phyloP scores from a whole-genome alignment of 345 rosid genomes.

The Eucalyptus regnans region DNA sequence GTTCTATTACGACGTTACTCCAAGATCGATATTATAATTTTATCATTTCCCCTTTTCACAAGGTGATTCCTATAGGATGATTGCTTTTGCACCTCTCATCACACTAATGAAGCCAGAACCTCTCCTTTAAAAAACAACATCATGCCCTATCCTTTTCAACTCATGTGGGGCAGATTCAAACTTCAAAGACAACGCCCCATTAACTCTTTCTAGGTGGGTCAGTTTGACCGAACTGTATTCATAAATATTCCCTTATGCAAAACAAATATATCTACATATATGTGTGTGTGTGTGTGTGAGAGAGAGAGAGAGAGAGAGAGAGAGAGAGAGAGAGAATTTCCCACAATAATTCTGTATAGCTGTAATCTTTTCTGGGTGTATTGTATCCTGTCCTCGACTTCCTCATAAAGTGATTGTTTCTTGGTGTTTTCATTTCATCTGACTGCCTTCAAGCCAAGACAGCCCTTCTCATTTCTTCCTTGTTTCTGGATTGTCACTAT shows the following conservation, averaged over 20 bases:
- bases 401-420: neutral
- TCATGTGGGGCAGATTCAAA: neutral
- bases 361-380: neutral
- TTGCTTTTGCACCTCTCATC: neutral
- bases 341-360: slow-evolving; percentile 6
- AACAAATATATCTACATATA: neutral
- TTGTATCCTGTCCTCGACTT: no score
- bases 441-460: neutral
- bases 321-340: neutral
- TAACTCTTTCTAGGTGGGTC: slow-evolving; percentile 10
- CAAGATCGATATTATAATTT: neutral
- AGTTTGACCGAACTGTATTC: slow-evolving; percentile 20
- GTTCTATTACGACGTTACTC: neutral
- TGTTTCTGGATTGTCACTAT: neutral
- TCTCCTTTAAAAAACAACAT: neutral
- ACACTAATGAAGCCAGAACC: neutral
- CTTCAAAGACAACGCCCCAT: neutral
- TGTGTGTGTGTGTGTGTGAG: neutral
- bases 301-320: neutral
- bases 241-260: neutral
- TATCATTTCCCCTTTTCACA: neutral
- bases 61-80: neutral
- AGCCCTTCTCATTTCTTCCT: neutral
- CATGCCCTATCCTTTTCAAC: neutral
- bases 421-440: neutral